A percentile compares a stretch with the other conserved stretches of the same genome.
These are phyloP conservation scores for Triticum dicoccoides DNA, from an alignment of 176 grass and related monocot species.

Conservation along the genomic window DNA sequence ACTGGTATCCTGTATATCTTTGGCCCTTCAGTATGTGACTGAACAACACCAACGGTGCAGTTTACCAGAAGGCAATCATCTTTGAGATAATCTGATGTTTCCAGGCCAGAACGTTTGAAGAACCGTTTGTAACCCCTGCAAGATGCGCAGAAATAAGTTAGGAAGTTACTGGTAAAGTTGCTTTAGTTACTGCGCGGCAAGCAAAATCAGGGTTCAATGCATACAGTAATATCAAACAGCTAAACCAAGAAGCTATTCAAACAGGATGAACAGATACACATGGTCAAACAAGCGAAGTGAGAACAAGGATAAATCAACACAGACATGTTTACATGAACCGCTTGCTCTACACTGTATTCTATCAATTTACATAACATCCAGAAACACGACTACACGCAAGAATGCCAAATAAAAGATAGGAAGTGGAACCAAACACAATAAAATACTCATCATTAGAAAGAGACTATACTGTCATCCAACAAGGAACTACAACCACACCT, in stretches of 20 bases:
- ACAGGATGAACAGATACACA: not conserved
- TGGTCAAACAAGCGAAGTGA: not conserved
- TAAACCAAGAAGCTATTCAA: not conserved
- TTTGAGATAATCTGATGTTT: constrained; percentile 98
- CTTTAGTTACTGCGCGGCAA: not conserved
- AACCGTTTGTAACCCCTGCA: constrained; percentile 98
- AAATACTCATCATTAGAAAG: not conserved
- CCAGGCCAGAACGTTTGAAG: constrained; percentile 76
- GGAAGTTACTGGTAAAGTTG: not conserved
- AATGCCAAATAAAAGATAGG: not conserved
- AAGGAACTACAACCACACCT: not conserved
- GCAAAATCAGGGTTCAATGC: not conserved
- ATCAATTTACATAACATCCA: not conserved
- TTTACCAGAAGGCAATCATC: constrained; percentile 93
- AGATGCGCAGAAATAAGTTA: not conserved
- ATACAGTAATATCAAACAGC: not conserved
- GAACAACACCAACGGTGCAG: constrained; percentile 92
- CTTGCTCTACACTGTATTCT: not conserved
- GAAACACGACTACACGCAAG: not conserved
- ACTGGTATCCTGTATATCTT: constrained; percentile 82
- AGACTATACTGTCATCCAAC: not conserved
- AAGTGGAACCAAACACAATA: not conserved
- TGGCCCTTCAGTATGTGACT: constrained; percentile 84
- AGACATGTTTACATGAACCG: constrained; percentile 1
- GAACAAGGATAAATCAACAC: constrained; percentile 2